Evolutionary conservation across 2,329 filamentous ascomycete genomes (phyloP).

Genomic region (Ascochyta lentis): DNA sequence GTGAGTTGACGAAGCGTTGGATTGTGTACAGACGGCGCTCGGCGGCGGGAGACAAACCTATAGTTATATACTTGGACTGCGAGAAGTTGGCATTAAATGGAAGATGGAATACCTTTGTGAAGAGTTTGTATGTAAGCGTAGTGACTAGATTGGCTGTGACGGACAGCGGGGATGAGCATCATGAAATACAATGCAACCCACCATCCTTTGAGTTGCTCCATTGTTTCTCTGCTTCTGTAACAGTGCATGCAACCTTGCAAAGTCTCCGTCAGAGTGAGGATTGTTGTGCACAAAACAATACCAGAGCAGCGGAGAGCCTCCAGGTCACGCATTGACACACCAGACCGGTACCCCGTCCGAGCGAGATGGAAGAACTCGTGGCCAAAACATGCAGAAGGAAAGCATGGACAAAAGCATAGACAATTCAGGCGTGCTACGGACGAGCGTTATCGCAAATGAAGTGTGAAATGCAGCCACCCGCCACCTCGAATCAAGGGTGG

Average conservation of each 20-base stretch:
- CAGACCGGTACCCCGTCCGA: not conserved
- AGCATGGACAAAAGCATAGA: not conserved
- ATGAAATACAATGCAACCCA: not conserved
- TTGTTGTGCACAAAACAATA: not conserved
- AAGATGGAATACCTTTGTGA: too few relatives aligned
- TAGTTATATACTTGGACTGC: not conserved
- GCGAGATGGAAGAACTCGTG: not conserved
- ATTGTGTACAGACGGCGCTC: not conserved
- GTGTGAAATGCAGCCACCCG: not conserved
- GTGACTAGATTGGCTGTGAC: not conserved
- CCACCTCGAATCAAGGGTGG: not conserved
- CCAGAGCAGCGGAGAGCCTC: not conserved
- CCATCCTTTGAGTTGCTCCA: not conserved
- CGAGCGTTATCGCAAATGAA: too few relatives aligned
- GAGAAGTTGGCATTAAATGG: not conserved
- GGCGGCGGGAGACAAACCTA: not conserved
- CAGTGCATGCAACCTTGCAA: not conserved
- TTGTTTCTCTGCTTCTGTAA: not conserved
- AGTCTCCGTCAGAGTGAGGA: not conserved
- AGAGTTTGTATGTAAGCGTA: not conserved
- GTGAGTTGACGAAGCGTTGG: too few relatives aligned
- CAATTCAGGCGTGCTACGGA: not conserved
- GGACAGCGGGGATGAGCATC: not conserved
- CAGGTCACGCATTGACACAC: not conserved
- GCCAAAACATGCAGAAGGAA: not conserved